Conservation (phyloP, 495 filamentous ascomycete genomes). For the Entonaema liquescens region DNA sequence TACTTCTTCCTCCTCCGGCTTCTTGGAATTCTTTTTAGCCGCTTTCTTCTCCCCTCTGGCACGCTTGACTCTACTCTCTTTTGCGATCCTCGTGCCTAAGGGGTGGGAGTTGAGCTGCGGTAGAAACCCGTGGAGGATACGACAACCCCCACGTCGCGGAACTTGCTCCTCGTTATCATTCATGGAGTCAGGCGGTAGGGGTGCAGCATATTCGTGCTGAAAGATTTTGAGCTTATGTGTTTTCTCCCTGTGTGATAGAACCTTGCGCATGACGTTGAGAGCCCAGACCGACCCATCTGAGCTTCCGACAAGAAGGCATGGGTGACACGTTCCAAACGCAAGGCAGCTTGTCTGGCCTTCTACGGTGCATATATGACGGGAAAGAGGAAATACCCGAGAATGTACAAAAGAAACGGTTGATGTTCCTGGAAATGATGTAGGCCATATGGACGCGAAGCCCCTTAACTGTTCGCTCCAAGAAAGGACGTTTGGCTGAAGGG, state of each 20-base stretch:
- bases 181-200: conserved; percentile 6
- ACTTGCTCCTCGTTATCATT: conserved; percentile 43
- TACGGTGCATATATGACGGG: conserved; percentile 56
- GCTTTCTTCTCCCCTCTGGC: conserved; percentile 55
- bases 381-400: conserved; percentile 55
- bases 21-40: conserved; percentile 56
- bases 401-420: conserved; percentile 58
- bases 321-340: conserved; percentile 54
- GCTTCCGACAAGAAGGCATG: conserved; percentile 54
- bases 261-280: conserved; percentile 57
- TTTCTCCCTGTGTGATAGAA: conserved; percentile 53
- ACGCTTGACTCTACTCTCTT: conserved; percentile 50
- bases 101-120: conserved; percentile 71
- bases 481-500: conserved; percentile 57
- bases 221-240: conserved; percentile 56
- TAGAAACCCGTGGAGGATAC: conserved; percentile 55
- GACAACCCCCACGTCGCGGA: conserved; percentile 69
- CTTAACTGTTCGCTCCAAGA: conserved; percentile 57
- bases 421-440: conserved; percentile 54
- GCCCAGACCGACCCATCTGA: conserved; percentile 57
- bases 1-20: conserved; percentile 36
- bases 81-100: conserved; percentile 66
- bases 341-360: conserved; percentile 55
- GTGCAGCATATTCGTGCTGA: conserved; percentile 55
- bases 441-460: conserved; percentile 57